Evolutionary conservation across 768 basidiomycete species (phyloP).

Genomic region (Termitomyces sp.): DNA sequence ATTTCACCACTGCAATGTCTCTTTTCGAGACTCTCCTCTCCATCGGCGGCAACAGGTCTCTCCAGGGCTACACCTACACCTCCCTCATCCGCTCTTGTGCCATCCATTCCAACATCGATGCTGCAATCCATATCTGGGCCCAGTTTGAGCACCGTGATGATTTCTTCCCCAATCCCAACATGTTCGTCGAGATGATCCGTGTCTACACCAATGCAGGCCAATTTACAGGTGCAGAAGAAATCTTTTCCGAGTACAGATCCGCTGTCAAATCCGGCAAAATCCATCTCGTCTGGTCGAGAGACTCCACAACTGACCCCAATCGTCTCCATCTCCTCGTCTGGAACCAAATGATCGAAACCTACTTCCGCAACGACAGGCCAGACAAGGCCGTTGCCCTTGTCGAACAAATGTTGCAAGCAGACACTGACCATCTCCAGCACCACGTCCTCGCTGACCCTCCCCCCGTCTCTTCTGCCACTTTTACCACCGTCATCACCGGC

Average conservation of each 20-base stretch:
- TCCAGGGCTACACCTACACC: slow-evolving; percentile 38
- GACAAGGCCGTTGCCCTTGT: slow-evolving; percentile 61
- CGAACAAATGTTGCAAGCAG: slow-evolving; percentile 55
- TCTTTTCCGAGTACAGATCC: slow-evolving; percentile 55
- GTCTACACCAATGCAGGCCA: slow-evolving; percentile 50
- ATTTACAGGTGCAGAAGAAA: slow-evolving; percentile 41
- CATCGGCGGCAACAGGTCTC: slow-evolving; percentile 21
- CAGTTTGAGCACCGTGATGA: slow-evolving; percentile 45
- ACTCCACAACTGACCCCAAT: background rate
- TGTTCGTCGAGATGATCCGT: slow-evolving; percentile 53
- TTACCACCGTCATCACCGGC: slow-evolving; percentile 54
- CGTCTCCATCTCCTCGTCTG: slow-evolving; percentile 46
- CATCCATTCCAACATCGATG: slow-evolving; percentile 46
- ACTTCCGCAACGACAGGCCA: slow-evolving; percentile 59
- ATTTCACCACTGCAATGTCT: slow-evolving; percentile 63
- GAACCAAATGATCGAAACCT: slow-evolving; percentile 73
- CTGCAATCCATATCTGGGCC: slow-evolving; percentile 59
- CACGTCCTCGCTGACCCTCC: slow-evolving; percentile 41
- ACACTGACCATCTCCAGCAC: slow-evolving; percentile 30
- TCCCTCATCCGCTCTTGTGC: slow-evolving; percentile 60
- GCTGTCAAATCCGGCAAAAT: slow-evolving; percentile 35
- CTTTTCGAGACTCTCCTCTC: slow-evolving; percentile 61
- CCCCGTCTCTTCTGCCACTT: slow-evolving; percentile 56
- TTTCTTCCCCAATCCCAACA: slow-evolving; percentile 24
- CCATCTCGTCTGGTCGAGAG: slow-evolving; percentile 18